Percentiles rank a stretch among this genome's conserved stretches.
These are phyloP conservation scores for Myotisia sp. DNA, from an alignment of 2,329 filamentous ascomycete species.

Conservation along the genomic window DNA sequence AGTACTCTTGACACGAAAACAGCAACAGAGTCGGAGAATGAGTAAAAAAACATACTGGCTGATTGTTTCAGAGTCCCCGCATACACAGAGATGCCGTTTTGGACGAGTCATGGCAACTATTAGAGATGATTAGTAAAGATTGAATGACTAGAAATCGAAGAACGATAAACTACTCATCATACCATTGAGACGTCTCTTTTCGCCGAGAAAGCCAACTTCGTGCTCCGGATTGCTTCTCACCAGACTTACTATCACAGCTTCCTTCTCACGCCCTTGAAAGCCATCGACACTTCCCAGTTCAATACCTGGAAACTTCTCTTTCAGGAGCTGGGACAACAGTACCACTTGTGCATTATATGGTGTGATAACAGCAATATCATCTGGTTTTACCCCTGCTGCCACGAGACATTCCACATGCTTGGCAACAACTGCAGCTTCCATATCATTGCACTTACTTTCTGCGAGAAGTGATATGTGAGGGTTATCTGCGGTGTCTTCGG, in stretches of 20 bases:
- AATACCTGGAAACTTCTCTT: slow-evolving; percentile 66
- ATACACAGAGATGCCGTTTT: slow-evolving; percentile 74
- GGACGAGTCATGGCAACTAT: slow-evolving; percentile 92
- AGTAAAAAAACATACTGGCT: slow-evolving; percentile 50
- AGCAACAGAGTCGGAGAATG: not conserved
- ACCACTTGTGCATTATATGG: slow-evolving; percentile 93
- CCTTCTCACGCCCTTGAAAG: slow-evolving; percentile 94
- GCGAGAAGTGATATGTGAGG: slow-evolving; percentile 39
- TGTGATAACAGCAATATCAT: slow-evolving; percentile 85
- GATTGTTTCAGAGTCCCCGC: slow-evolving; percentile 90
- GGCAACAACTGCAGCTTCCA: slow-evolving; percentile 69
- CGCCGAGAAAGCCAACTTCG: slow-evolving; percentile 84
- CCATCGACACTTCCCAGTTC: slow-evolving; percentile 96
- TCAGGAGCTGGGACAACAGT: slow-evolving; percentile 59
- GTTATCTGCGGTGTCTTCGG: slow-evolving; percentile 53
- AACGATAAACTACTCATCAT: slow-evolving; percentile 22
- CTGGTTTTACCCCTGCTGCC: slow-evolving; percentile 61
- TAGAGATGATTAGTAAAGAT: slow-evolving; percentile 3
- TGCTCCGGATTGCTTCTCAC: slow-evolving; percentile 76
- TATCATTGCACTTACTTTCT: slow-evolving; percentile 81
- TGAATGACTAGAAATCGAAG: not conserved
- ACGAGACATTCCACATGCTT: slow-evolving; percentile 64
- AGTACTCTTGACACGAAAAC: slow-evolving; percentile 5
- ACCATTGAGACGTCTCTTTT: slow-evolving; percentile 89
- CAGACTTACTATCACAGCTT: slow-evolving; percentile 84